A percentile compares a stretch with the other conserved stretches of the same genome.
These are phyloP conservation scores for Fomitiporia mediterranea DNA, from an alignment of 1,284 basidiomycete species.

Conservation along the genomic window DNA sequence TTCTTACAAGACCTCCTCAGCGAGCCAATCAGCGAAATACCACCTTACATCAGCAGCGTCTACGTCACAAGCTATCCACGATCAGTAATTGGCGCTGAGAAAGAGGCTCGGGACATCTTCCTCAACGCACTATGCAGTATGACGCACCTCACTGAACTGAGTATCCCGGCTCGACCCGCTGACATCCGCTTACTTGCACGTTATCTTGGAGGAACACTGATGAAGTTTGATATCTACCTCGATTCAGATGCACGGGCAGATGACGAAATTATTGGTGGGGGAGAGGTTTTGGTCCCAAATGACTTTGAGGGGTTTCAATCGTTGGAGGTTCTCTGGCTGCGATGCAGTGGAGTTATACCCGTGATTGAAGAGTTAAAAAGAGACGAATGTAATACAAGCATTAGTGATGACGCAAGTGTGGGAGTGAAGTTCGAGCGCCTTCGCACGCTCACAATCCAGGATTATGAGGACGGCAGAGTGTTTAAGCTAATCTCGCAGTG, in stretches of 20 bases:
- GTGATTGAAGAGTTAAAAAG: neutral
- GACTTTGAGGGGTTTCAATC: neutral
- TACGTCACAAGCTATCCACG: neutral
- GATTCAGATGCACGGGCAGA: neutral
- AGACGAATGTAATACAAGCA: neutral
- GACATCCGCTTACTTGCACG: neutral
- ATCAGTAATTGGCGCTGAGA: neutral
- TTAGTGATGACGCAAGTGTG: neutral
- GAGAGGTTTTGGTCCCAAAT: neutral
- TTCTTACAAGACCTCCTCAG: neutral
- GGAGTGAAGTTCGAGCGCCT: neutral
- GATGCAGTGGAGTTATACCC: neutral
- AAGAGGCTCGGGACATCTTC: neutral
- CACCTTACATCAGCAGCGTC: neutral
- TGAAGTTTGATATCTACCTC: neutral
- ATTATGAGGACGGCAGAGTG: conserved; percentile 1
- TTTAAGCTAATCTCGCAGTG: neutral
- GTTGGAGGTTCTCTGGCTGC: conserved; percentile 5
- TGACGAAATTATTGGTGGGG: too few species aligned
- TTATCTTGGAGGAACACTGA: neutral
- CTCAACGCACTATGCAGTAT: neutral
- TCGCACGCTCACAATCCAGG: neutral
- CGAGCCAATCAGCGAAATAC: neutral
- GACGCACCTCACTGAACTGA: neutral
- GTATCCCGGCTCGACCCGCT: neutral